Evolutionary conservation across 306 rosid genomes (phyloP), one percentile per base, ranked within the genome.

Genomic region (Oemleria cerasiformis): DNA sequence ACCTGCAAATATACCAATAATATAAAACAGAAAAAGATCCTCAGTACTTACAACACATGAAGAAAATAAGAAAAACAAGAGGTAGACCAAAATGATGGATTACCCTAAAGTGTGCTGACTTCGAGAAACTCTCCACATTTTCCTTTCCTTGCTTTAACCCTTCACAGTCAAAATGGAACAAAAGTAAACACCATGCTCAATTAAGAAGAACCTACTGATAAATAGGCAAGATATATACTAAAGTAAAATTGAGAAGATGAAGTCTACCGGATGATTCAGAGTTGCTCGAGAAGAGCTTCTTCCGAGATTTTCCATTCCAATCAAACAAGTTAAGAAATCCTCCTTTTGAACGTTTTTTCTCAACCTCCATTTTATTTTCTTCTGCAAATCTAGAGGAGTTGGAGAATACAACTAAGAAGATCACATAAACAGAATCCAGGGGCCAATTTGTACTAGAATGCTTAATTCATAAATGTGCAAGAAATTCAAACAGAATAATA

Each of bases 261-360:
- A 59, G n/a, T 23, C 53, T 80, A 93, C 97, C 94, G 57, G 85
- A 77, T 73, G 86, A 75, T 40, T 67, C 86, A 8, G 84, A 76
- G 62, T 47, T 75, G 60, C 79, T 81, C 36, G 75, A 57, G 71
- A 80, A 68, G 23, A 88, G 83, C 83, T 89, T 91, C 88, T 88
- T 93, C 58, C 91, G 80, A 82, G 98, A 91, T 88, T 91, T 93
- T 10, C 88, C 88, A 80, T 91, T 91, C 98, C 98, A 91, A 78
- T 93, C 96, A 82, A 91, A 90, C 79, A 93, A 81, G 82, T 84
- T 87, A 70, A 93, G 84, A 79, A 93, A 89, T 63, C 98, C 88
- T 75, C 96, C 98, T 72, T 83, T 93, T 6, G 94, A 87, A 74
- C 97, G 92, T 64, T 70, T 86, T 70, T 93, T 91, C 86, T 91